Base-by-base conservation (phyloP, 2,329 filamentous ascomycete genomes). In the Penicillium crustosum region DNA sequence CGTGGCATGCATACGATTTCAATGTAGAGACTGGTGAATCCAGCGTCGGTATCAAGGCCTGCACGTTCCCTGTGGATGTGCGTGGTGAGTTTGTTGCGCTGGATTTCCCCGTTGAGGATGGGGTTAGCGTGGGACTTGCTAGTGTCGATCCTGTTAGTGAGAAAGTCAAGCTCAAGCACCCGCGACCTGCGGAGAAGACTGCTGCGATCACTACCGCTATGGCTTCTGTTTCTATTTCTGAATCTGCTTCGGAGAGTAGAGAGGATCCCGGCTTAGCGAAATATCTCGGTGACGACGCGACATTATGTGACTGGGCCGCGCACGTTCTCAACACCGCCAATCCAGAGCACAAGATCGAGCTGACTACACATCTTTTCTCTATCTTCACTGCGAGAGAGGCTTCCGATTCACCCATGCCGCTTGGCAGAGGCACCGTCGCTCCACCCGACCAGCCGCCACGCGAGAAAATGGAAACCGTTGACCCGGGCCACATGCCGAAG, bases 1-100 rank as follows among this genome's bases (percentile, higher is more conserved):
- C 78, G 15, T 80, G 78, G 78, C 78, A 80, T 65, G 78, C 78
- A 2, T 80, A 80, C 61, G 78, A 80, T 62, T 80, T 80, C 60
- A 80, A 80, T 55, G 76, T 80, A 56, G 77, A 80, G 66, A 80
- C 78, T 0, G 78, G 78, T 53, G 76, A 79, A 66, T 80, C 78
- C 7, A 80, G 78, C 59, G 76, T 79, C 19, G 78, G 78, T 12
- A 72, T 80, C 58, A 79, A 78, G 65, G 72, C 78, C 4, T 80
- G 78, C 66, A 80, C 78, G 1, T 80, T 78, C 50, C 76, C 77
- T 1, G 70, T 80, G 42, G 64, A 73, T 49, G 66, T 79, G 6
- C 59, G 66, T 7, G 71, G 70, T 25, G 76, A 72, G 5, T 63
- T 60, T 27, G 73, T 79, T 25, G 57, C 66, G n/a, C 50, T 80